Evolutionary conservation across 2,329 filamentous ascomycete genomes (phyloP).

Genomic region (Penicillium glabrum): DNA sequence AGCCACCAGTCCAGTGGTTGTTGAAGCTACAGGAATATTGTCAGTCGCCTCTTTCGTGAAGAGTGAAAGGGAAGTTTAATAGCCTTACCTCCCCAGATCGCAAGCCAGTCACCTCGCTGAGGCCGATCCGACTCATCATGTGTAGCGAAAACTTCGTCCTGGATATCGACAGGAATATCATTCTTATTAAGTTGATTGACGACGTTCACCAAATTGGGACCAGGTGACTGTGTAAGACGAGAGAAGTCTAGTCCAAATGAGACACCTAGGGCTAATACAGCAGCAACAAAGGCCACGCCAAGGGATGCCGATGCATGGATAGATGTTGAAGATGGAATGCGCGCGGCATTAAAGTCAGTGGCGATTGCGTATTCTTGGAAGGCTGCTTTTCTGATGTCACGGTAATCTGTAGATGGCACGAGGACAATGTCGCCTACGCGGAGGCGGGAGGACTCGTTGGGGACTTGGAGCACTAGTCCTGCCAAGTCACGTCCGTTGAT

Average conservation of each 20-base stretch:
- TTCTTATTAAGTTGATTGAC: conserved; percentile 50
- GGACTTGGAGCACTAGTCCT: conserved; percentile 59
- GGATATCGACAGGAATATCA: conserved; percentile 60
- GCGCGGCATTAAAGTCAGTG: conserved; percentile 64
- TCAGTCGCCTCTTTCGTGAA: conserved; percentile 2
- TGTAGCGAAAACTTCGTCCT: conserved; percentile 61
- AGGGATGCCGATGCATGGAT: conserved; percentile 61
- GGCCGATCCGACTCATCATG: conserved; percentile 56
- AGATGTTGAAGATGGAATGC: conserved; percentile 56
- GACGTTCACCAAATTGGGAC: conserved; percentile 60
- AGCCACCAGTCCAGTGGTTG: conserved; percentile 66
- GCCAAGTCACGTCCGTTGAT: conserved; percentile 70
- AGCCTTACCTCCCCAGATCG: conserved; percentile 67
- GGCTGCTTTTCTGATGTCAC: conserved; percentile 68
- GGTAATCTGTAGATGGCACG: conserved; percentile 72
- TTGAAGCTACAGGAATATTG: conserved; percentile 51
- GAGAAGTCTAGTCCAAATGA: conserved; percentile 69
- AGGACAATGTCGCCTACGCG: conserved; percentile 58
- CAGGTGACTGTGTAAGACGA: conserved; percentile 36
- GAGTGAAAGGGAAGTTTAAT: neutral
- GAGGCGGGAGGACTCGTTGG: conserved; percentile 49
- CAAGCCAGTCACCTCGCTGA: conserved; percentile 65
- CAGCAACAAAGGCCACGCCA: conserved; percentile 71
- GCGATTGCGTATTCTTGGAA: conserved; percentile 70
- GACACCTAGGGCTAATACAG: conserved; percentile 65